Evolutionary conservation across 345 rosid species (phyloP).

Genomic region (Eutrema yunnanense): DNA sequence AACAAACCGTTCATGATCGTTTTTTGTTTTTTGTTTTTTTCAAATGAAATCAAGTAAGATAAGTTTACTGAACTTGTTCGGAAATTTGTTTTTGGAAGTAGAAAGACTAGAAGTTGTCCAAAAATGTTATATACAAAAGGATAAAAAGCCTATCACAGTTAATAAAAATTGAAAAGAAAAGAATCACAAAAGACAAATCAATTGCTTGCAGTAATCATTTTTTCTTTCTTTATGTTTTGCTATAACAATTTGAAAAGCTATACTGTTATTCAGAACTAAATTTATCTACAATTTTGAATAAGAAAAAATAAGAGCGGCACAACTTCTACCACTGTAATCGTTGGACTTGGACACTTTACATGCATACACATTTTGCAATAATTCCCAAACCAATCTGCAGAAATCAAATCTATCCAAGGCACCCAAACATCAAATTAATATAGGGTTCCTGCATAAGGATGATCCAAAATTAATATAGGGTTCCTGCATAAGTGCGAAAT

Average conservation of each 20-base stretch:
- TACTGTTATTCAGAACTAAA: neutral
- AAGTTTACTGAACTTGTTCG: neutral
- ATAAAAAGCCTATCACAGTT: too few relatives aligned
- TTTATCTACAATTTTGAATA: neutral
- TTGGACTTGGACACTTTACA: neutral
- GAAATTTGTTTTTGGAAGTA: neutral
- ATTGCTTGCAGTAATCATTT: neutral
- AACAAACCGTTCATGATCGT: neutral
- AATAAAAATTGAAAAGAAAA: too few relatives aligned
- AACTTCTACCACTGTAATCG: neutral
- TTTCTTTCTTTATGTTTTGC: neutral
- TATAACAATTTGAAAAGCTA: neutral
- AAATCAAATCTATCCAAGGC: neutral
- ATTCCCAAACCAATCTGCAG: neutral
- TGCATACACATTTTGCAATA: neutral
- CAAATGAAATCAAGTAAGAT: neutral
- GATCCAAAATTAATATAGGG: too few relatives aligned
- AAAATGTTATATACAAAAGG: too few relatives aligned
- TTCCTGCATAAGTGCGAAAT: too few relatives aligned
- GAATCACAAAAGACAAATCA: too few relatives aligned
- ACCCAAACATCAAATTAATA: slow-evolving; percentile 6
- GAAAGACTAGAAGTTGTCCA: too few relatives aligned
- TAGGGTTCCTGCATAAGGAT: too few relatives aligned
- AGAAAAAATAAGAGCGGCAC: neutral
- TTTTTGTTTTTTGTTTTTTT: neutral